Percentiles rank a stretch among this genome's conserved stretches.
These are phyloP conservation scores for Curvularia hawaiiensis DNA, from an alignment of 2,329 filamentous ascomycete species.

Conservation along the genomic window DNA sequence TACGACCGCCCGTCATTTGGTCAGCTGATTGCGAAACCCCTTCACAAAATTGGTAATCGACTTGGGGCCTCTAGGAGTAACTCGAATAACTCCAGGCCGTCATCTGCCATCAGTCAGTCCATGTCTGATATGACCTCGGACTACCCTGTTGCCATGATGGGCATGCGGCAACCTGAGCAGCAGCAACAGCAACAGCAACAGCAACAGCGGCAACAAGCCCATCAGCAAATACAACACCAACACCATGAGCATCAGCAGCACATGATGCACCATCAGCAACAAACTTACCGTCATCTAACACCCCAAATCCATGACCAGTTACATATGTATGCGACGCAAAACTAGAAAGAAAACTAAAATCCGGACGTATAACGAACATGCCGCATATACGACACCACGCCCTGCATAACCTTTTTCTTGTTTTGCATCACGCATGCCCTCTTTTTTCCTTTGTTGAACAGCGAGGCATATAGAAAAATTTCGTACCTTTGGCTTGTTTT, in stretches of 20 bases:
- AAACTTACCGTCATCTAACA: conserved; percentile 24
- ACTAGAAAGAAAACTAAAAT: conserved; percentile 13
- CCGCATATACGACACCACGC: conserved; percentile 7
- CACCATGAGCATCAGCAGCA: conserved; percentile 30
- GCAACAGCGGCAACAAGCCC: conserved; percentile 6
- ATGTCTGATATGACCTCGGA: conserved; percentile 30
- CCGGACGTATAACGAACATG: conserved; percentile 5
- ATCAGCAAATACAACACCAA: conserved; percentile 23
- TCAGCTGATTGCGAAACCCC: conserved; percentile 42
- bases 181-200: conserved; percentile 19
- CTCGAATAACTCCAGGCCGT: conserved; percentile 30
- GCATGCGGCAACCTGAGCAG: conserved; percentile 29
- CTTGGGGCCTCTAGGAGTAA: conserved; percentile 31
- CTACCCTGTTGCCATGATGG: conserved; percentile 28
- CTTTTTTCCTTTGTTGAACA: conserved; percentile 10
- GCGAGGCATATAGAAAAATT: conserved; percentile 28
- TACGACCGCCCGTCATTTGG: conserved; percentile 44
- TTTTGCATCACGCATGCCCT: background rate
- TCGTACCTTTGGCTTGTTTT: conserved; percentile 13
- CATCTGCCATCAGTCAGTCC: conserved; percentile 30
- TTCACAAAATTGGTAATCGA: conserved; percentile 41
- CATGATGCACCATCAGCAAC: conserved; percentile 26
- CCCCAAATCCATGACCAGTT: conserved; percentile 32
- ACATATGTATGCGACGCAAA: conserved; percentile 31
- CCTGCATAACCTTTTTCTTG: background rate